A percentile compares a stretch with the other conserved stretches of the same genome.
These are phyloP conservation scores for Ceratorhiza oryzae-sativae DNA, from an alignment of 1,284 basidiomycete species.

Conservation along the genomic window DNA sequence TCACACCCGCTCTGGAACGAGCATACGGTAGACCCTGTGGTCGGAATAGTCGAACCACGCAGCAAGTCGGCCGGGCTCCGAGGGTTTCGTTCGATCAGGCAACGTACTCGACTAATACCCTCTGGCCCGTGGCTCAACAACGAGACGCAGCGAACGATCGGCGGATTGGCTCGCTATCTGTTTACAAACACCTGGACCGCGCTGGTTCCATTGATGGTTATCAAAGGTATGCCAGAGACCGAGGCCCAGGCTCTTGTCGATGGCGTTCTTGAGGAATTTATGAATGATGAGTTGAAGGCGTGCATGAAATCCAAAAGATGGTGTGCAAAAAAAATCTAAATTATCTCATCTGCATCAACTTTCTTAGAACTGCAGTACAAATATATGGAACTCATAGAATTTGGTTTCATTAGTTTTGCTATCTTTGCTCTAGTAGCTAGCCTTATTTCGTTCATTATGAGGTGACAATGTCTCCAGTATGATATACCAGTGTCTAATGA, in stretches of 20 bases:
- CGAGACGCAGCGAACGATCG: slow-evolving; percentile 6
- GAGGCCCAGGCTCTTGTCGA: background rate
- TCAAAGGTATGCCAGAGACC: background rate
- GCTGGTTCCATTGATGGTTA: background rate
- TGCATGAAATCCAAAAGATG: slow-evolving; percentile 17
- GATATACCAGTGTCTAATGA: too few species aligned
- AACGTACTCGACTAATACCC: background rate
- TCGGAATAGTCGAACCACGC: background rate
- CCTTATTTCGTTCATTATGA: too few species aligned
- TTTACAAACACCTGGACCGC: slow-evolving; percentile 6
- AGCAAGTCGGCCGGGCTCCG: background rate
- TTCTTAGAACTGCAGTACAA: too few species aligned
- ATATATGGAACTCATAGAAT: too few species aligned
- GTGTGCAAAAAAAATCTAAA: background rate
- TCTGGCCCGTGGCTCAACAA: slow-evolving; percentile 6
- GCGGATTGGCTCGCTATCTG: background rate
- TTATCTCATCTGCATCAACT: too few species aligned
- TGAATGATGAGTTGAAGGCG: background rate
- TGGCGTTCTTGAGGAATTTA: background rate
- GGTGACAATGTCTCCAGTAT: too few species aligned
- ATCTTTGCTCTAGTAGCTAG: too few species aligned
- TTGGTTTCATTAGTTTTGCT: too few species aligned
- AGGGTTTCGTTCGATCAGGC: slow-evolving; percentile 13
- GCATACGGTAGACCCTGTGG: background rate
- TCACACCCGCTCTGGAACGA: slow-evolving; percentile 18